Evolutionary conservation across 371 early-diverging fungal species (phyloP).

Genomic region (Rhizopus delemar): DNA sequence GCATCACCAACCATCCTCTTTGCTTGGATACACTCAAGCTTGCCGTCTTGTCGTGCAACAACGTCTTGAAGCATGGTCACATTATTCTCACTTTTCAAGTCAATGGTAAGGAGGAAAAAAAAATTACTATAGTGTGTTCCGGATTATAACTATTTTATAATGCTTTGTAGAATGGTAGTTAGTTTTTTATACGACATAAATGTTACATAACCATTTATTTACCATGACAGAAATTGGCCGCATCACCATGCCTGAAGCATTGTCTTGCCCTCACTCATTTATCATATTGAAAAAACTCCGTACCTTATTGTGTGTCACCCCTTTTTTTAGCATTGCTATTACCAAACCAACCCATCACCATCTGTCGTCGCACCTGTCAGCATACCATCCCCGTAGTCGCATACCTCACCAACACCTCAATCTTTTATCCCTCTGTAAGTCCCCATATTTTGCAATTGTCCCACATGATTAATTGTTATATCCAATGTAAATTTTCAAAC

Average conservation of each 20-base stretch:
- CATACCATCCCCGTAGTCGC: too few species aligned
- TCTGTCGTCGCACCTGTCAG: too few species aligned
- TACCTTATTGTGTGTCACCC: conserved; percentile 15
- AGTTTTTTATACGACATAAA: conserved; percentile 30
- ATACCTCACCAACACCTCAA: conserved; percentile 7
- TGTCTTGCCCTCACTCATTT: conserved; percentile 16
- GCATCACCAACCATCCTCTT: conserved; percentile 33
- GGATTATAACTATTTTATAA: conserved; percentile 17
- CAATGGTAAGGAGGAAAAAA: conserved; percentile 23
- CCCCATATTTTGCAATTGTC: conserved; percentile 27
- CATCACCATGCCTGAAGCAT: conserved; percentile 12
- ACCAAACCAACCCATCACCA: conserved; percentile 4
- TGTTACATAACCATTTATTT: conserved; percentile 24
- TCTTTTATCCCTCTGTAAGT: conserved; percentile 31
- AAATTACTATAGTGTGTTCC: conserved; percentile 8
- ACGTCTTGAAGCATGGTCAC: conserved; percentile 9
- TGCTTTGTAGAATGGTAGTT: conserved; percentile 2
- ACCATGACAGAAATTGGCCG: conserved; percentile 20
- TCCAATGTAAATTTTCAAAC: conserved; percentile 21
- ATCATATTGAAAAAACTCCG: conserved; percentile 8
- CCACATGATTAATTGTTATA: conserved; percentile 29
- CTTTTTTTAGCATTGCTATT: not conserved
- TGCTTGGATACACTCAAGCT: conserved; percentile 25
- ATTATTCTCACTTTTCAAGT: conserved; percentile 18
- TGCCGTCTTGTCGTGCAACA: conserved; percentile 9